Conservation (phyloP, 2,329 filamentous ascomycete species). For the Cylindrodendrum hubeiense region DNA sequence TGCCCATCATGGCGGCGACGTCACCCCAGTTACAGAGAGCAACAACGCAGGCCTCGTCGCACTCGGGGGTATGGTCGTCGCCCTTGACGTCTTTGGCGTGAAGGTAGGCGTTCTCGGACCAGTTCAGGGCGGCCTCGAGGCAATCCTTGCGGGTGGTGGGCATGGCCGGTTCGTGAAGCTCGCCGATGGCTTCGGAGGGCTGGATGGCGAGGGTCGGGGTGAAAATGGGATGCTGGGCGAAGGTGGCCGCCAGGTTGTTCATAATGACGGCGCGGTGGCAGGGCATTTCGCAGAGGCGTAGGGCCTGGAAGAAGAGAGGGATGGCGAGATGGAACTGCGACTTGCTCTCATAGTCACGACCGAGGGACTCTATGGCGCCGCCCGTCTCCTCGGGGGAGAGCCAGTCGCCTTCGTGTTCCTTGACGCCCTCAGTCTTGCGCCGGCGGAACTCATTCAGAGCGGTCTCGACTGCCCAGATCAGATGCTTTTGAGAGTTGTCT, state of each 20-base stretch:
- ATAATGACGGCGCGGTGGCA: conserved; percentile 89
- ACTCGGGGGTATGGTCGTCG: conserved; percentile 79
- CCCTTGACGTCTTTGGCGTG: conserved; percentile 75
- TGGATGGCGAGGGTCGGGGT: conserved; percentile 40
- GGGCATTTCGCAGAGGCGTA: conserved; percentile 73
- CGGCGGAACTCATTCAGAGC: conserved; percentile 80
- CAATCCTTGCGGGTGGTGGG: conserved; percentile 68
- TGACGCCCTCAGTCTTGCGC: conserved; percentile 75
- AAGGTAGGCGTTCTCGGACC: conserved; percentile 82
- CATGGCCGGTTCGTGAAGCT: conserved; percentile 46
- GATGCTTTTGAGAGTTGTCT: conserved; percentile 77
- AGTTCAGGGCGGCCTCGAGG: conserved; percentile 78
- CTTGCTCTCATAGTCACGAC: conserved; percentile 79
- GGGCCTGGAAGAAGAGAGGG: conserved; percentile 87
- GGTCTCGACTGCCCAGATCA: conserved; percentile 87
- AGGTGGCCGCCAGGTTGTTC: conserved; percentile 83
- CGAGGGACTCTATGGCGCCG: conserved; percentile 81
- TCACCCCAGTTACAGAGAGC: conserved; percentile 90
- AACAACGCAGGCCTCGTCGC: conserved; percentile 84
- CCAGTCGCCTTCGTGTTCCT: conserved; percentile 78
- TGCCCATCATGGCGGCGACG: conserved; percentile 81
- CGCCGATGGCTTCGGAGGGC: conserved; percentile 46
- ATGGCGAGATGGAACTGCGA: conserved; percentile 84
- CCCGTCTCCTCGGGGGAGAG: conserved; percentile 78
- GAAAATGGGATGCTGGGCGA: conserved; percentile 74